Conservation (phyloP, 192 early-diverging fungal species). For the Cetraspora pellucida region DNA sequence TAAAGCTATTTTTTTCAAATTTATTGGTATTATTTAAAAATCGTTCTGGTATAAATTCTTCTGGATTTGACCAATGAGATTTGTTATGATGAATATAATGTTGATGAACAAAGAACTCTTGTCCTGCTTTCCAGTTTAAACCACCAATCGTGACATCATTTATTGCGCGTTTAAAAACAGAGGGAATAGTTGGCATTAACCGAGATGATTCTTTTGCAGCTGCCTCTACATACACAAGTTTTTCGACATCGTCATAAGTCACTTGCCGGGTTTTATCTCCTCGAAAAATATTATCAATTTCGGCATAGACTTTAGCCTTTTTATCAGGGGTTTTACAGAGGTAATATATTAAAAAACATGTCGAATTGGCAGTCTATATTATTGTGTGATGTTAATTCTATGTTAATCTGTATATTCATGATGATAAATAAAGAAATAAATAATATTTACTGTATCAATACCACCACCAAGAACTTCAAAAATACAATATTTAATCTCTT, state of each 20-base stretch:
- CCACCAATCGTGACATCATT: not conserved
- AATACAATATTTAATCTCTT: not conserved
- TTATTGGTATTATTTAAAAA: not conserved
- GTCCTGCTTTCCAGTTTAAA: not conserved
- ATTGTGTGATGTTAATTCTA: not conserved
- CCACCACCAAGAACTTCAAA: conserved; percentile 1
- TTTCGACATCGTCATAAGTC: not conserved
- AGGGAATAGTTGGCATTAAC: not conserved
- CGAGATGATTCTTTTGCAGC: not conserved
- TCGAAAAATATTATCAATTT: not conserved
- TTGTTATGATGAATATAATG: not conserved
- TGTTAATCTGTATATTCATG: not conserved
- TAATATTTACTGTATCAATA: not conserved
- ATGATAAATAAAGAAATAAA: not conserved
- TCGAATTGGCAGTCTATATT: not conserved
- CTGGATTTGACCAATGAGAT: not conserved
- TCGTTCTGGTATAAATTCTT: conserved; percentile 15
- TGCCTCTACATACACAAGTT: not conserved
- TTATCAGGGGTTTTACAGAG: not conserved
- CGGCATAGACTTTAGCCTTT: not conserved
- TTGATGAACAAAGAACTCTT: not conserved
- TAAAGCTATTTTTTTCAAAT: conserved; percentile 9
- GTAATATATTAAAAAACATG: not conserved
- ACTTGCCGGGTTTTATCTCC: not conserved
- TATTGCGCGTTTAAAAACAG: not conserved